Percentiles rank a stretch among this genome's conserved stretches.
Conservation (phyloP, 2,329 filamentous ascomycete species). For the Alternaria metachromatica region DNA sequence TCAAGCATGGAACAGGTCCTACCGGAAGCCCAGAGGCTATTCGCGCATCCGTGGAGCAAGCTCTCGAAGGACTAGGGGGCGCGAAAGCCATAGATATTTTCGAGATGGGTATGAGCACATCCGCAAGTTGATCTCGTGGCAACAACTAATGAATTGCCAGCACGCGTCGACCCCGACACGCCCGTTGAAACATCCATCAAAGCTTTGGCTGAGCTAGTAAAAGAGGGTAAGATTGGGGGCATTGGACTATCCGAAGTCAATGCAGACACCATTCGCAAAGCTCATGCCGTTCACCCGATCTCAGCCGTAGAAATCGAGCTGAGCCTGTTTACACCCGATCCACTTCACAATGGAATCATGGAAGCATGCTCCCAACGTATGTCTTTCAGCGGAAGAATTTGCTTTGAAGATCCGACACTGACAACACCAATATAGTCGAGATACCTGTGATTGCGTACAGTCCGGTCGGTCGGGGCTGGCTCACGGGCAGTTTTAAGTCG, state of each 20-base stretch:
- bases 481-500: constrained; percentile 47
- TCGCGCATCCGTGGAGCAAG: background rate
- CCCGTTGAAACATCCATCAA: constrained; percentile 50
- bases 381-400: background rate
- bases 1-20: background rate
- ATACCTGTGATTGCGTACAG: constrained; percentile 71
- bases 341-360: constrained; percentile 61
- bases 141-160: background rate
- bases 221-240: constrained; percentile 47
- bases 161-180: background rate
- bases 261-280: constrained; percentile 51
- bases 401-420: background rate
- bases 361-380: constrained; percentile 51
- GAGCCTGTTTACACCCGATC: constrained; percentile 60
- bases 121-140: background rate
- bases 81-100: background rate
- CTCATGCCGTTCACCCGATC: constrained; percentile 58
- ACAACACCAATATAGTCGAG: constrained; percentile 43
- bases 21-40: background rate
- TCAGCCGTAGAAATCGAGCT: constrained; percentile 65
- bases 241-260: constrained; percentile 50
- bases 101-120: background rate
- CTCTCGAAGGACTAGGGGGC: background rate
- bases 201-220: constrained; percentile 27
- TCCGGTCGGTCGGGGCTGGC: constrained; percentile 66